phyloP scores from a whole-genome alignment of 2,329 filamentous ascomycete genomes.

The Chaetomiaceae sp. region DNA sequence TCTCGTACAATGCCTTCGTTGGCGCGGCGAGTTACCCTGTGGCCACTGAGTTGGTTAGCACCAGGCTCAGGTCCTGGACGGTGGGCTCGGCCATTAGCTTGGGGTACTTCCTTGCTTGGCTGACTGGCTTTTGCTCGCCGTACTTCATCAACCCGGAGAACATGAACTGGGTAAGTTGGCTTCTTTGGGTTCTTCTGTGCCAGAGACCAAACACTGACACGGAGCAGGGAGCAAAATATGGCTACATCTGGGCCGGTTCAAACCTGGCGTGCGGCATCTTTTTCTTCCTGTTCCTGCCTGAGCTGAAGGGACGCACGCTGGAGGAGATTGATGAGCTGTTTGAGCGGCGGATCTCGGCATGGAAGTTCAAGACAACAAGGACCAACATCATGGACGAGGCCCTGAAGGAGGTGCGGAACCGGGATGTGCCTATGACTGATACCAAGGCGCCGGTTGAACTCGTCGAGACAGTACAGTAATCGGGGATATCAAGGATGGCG shows the following conservation, averaged over 20 bases:
- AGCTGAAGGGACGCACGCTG: conserved; percentile 31
- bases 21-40: conserved; percentile 40
- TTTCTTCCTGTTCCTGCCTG: conserved; percentile 31
- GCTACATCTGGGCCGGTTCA: conserved; percentile 40
- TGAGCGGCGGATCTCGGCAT: conserved; percentile 25
- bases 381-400: conserved; percentile 28
- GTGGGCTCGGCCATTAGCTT: conserved; percentile 46
- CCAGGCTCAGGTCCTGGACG: conserved; percentile 42
- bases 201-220: neutral
- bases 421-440: neutral
- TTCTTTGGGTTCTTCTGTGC: neutral
- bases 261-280: conserved; percentile 31
- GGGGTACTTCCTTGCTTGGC: conserved; percentile 45
- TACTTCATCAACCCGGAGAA: conserved; percentile 43
- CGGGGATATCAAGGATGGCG: too few species aligned
- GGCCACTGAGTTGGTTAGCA: conserved; percentile 41
- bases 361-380: conserved; percentile 29
- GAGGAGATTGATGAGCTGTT: conserved; percentile 35
- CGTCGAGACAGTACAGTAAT: too few species aligned
- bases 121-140: conserved; percentile 41
- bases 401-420: conserved; percentile 23
- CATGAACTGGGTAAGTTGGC: conserved; percentile 35
- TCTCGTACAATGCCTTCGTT: conserved; percentile 37
- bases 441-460: conserved; percentile 11
- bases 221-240: conserved; percentile 38